A percentile compares a stretch with the other conserved stretches of the same genome.
These are phyloP conservation scores for Teratosphaeria gauchensis DNA, from an alignment of 2,329 filamentous ascomycete species.

Conservation along the genomic window DNA sequence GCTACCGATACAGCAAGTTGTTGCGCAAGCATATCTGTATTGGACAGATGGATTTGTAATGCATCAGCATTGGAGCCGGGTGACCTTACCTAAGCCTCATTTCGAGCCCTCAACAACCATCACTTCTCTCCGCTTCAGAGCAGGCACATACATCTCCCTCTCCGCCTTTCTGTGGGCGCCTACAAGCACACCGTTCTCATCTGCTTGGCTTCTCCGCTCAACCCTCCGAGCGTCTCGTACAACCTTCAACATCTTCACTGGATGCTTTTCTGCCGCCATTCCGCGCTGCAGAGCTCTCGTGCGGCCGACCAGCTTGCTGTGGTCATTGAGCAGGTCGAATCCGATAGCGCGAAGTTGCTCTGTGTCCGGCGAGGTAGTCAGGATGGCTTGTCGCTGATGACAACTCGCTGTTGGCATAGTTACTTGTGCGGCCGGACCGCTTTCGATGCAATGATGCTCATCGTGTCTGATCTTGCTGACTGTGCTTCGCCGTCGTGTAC, in stretches of 20 bases:
- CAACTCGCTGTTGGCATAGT: background rate
- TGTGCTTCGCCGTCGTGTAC: no score
- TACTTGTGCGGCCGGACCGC: background rate
- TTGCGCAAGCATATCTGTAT: no score
- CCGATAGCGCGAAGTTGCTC: background rate
- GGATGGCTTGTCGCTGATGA: no score
- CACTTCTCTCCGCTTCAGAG: background rate
- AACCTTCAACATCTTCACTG: background rate
- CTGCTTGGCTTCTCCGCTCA: background rate
- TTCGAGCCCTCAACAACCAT: background rate
- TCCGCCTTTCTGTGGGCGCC: background rate
- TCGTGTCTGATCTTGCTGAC: no score
- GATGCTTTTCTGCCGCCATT: background rate
- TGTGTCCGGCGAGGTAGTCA: background rate
- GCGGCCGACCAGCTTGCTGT: background rate
- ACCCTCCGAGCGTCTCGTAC: background rate
- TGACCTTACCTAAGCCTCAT: no score
- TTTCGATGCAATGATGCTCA: no score
- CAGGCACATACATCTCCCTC: background rate
- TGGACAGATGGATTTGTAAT: no score
- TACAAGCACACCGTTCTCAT: background rate
- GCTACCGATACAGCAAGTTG: no score
- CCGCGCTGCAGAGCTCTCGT: background rate
- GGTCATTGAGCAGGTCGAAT: background rate
- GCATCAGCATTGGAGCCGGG: no score